Base-by-base conservation (phyloP, 2,329 filamentous ascomycete genomes). In the Penicillium sp. region DNA sequence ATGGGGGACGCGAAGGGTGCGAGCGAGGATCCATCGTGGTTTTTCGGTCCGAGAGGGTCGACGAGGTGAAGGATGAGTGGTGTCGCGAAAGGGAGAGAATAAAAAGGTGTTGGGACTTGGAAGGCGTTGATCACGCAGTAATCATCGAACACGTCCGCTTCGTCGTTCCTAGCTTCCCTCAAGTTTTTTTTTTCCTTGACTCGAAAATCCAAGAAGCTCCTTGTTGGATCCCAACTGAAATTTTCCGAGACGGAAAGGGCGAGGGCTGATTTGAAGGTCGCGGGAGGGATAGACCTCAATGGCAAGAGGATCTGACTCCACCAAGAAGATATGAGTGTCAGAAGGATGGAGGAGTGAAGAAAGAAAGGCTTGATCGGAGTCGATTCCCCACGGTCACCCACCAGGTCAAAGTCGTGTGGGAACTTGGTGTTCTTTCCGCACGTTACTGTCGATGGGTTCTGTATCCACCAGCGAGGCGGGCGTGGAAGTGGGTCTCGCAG, bases 1-100 rank as follows among this genome's bases (percentile, higher is more conserved):
- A 80, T 22, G 78, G 74, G 67, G 76, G 76, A 59, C 76, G 73
- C 65, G 76, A 77, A 66, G 75, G 75, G 63, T 78, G 76, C 67
- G 75, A 74, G 71, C 76, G 73, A 54, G 76, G 76, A 74, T 78
- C 76, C 76, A 78, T 78, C 65, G 56, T 60, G 49, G 59, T 35
- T 42, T 42, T 42, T 42, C 22, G 50, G 38, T 53, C 49, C 35
- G 38, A 41, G 34, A 15, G 49, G 48, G 59, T 54, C 61, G 48
- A 63, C 54, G 60, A 59, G 58, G 58, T 59, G 45, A 53, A 57
- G 52, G 61, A 52, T 25, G 49, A 54, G 55, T 64, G 10, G 51
- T 43, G 22, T 34, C 25, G 34, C 15, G 43, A 41, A 28, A 39
- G 22, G 17, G 35, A 17, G 38, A 20, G 28, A 49, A 15, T 20